phyloP scores from a whole-genome alignment of 2,329 filamentous ascomycete species.

The Huntiella moniliformis region DNA sequence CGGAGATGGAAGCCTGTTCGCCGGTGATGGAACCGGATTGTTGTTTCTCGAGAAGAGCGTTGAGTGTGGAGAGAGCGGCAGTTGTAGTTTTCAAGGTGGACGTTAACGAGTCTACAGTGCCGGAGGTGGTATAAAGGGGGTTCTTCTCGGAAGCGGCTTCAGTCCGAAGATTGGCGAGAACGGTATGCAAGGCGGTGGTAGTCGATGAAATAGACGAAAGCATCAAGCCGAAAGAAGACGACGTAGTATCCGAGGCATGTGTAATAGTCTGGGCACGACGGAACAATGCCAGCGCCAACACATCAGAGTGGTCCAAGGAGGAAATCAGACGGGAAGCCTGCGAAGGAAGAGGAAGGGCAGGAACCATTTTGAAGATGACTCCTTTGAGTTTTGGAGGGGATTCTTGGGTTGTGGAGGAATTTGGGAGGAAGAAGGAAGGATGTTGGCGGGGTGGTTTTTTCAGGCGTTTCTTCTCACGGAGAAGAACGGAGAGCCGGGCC shows the following conservation, averaged over 20 bases:
- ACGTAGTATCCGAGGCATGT: conserved; percentile 25
- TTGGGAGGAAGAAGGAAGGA: not conserved
- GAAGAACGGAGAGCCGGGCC: too few species aligned
- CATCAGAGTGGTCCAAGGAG: conserved; percentile 36
- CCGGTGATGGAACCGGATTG: conserved; percentile 13
- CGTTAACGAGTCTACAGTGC: conserved; percentile 16
- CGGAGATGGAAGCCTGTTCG: conserved; percentile 5
- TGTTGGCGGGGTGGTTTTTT: too few species aligned
- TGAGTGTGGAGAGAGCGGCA: conserved; percentile 34
- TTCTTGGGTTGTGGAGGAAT: not conserved
- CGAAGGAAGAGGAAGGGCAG: conserved; percentile 11
- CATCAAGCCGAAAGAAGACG: not conserved
- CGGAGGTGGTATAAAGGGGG: conserved; percentile 29
- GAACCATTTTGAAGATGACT: conserved; percentile 6
- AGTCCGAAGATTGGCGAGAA: conserved; percentile 36
- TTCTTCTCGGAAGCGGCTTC: conserved; percentile 36
- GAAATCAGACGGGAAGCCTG: conserved; percentile 15
- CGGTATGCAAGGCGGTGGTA: conserved; percentile 34
- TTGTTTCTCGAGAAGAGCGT: conserved; percentile 26
- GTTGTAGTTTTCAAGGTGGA: conserved; percentile 33
- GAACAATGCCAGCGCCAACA: conserved; percentile 35
- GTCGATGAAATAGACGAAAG: conserved; percentile 25
- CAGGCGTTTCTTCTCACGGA: too few species aligned
- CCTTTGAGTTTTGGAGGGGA: too few species aligned
- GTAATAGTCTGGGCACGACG: conserved; percentile 29